A percentile compares a stretch with the other conserved stretches of the same genome.
Evolutionary conservation across 768 basidiomycete species (phyloP).

Genomic region (Phaffia australis): DNA sequence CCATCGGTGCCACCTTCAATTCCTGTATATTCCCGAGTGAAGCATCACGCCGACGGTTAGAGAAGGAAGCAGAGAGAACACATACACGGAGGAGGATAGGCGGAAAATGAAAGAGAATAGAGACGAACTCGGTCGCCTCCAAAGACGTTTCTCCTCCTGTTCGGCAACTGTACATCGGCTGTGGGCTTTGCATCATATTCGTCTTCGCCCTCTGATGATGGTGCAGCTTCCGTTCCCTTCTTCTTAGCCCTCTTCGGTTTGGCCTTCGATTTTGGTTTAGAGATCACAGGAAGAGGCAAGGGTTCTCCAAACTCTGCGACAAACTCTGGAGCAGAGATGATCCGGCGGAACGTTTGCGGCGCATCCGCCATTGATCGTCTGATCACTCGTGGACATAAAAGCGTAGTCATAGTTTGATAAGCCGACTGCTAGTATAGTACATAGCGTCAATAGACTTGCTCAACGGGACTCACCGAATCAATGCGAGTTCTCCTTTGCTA

Average conservation of each 20-base stretch:
- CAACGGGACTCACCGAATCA: conserved; percentile 49
- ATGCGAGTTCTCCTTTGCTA: conserved; percentile 59
- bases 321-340: conserved; percentile 62
- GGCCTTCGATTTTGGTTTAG: conserved; percentile 10
- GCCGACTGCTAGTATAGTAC: background rate
- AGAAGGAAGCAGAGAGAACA: background rate
- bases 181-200: background rate
- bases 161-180: conserved; percentile 39
- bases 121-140: conserved; percentile 61
- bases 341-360: conserved; percentile 44
- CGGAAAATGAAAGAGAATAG: background rate
- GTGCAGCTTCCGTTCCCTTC: too few species aligned
- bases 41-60: too few species aligned
- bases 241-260: conserved; percentile 39
- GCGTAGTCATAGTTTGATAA: background rate
- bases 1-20: conserved; percentile 24
- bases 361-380: conserved; percentile 2
- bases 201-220: conserved; percentile 13
- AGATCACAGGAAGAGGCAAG: background rate
- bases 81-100: conserved; percentile 35
- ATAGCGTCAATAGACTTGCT: background rate
- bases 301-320: conserved; percentile 38
- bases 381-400: background rate
- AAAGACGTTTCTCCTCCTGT: conserved; percentile 64
- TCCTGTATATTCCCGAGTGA: background rate